phyloP scores from a whole-genome alignment of 108 stramenopile species.

The Bacterosira constricta region DNA sequence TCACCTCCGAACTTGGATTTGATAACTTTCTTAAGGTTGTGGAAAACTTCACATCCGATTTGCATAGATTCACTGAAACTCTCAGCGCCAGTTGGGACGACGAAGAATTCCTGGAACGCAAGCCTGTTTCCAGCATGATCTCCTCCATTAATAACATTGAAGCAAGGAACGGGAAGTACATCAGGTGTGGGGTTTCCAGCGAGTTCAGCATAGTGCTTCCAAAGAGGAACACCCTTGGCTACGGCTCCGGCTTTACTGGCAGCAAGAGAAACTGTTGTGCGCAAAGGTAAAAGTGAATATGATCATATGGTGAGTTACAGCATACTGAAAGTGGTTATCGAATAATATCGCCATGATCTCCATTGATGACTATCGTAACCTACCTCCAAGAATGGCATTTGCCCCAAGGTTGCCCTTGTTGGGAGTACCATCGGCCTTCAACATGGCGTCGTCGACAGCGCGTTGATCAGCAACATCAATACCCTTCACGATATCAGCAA shows the following conservation, averaged over 20 bases:
- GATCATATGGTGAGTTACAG: not conserved
- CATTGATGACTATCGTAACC: too few relatives aligned
- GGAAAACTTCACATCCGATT: conserved; percentile 99
- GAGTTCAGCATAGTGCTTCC: conserved; percentile 98
- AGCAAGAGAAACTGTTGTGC: conserved; percentile 89
- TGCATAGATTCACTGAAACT: conserved; percentile 95
- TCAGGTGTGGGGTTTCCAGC: conserved; percentile 95
- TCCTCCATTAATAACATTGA: conserved; percentile 99
- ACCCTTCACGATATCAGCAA: conserved; percentile 92
- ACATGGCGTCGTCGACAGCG: conserved; percentile 94
- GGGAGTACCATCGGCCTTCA: conserved; percentile 91
- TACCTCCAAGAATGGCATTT: conserved; percentile 98
- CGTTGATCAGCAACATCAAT: conserved; percentile 93
- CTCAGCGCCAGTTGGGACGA: conserved; percentile 97
- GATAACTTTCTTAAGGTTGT: conserved; percentile 97
- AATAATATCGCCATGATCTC: too few relatives aligned
- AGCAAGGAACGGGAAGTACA: conserved; percentile 97
- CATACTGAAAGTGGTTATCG: not conserved
- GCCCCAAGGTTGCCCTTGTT: conserved; percentile 98
- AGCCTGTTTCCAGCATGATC: conserved; percentile 99
- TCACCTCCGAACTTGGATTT: conserved; percentile 98
- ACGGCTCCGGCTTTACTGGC: conserved; percentile 98
- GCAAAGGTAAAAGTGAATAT: conserved; percentile 10
- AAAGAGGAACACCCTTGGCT: conserved; percentile 95
- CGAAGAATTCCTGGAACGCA: conserved; percentile 99